A percentile compares a stretch with the other conserved stretches of the same genome.
Evolutionary conservation across 176 grass and related monocot genomes (phyloP).

Genomic region (Musa schizocarpa): DNA sequence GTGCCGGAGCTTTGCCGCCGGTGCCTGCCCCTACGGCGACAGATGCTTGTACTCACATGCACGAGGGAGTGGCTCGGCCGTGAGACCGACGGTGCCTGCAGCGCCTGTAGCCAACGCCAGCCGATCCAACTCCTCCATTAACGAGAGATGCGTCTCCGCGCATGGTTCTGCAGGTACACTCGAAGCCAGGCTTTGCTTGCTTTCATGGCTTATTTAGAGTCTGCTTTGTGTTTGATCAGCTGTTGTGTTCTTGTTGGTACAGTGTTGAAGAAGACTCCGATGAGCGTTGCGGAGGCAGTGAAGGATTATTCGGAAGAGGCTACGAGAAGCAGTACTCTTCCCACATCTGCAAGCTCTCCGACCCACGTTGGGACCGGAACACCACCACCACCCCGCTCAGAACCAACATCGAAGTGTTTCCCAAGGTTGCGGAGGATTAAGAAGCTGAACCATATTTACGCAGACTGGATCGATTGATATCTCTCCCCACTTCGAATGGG

Average conservation of each 20-base stretch:
- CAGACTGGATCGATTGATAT: not conserved
- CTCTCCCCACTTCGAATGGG: too few species aligned
- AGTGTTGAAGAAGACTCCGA: too few species aligned
- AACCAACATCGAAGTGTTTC: not conserved
- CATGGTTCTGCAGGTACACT: constrained; percentile 3
- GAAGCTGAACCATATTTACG: constrained; percentile 2
- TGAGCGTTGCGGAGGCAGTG: not conserved
- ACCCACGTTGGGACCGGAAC: too few species aligned
- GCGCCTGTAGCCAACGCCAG: not conserved
- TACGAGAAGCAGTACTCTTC: not conserved
- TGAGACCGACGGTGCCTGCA: too few species aligned
- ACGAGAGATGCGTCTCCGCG: not conserved
- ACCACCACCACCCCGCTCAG: too few species aligned
- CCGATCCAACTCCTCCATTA: not conserved
- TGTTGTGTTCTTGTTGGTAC: too few species aligned
- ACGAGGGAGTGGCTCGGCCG: not conserved
- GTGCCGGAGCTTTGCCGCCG: constrained; percentile 26
- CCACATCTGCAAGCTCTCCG: too few species aligned
- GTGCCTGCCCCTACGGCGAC: constrained; percentile 31
- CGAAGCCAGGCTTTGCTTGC: not conserved
- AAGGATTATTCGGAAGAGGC: not conserved
- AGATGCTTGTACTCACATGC: constrained; percentile 9
- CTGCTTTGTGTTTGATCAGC: not conserved
- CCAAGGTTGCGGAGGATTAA: not conserved
- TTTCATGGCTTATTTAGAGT: not conserved